Evolutionary conservation across 1,139 yeast genomes (phyloP), one percentile per base, ranked within the genome.

Genomic region (Candida sp.): DNA sequence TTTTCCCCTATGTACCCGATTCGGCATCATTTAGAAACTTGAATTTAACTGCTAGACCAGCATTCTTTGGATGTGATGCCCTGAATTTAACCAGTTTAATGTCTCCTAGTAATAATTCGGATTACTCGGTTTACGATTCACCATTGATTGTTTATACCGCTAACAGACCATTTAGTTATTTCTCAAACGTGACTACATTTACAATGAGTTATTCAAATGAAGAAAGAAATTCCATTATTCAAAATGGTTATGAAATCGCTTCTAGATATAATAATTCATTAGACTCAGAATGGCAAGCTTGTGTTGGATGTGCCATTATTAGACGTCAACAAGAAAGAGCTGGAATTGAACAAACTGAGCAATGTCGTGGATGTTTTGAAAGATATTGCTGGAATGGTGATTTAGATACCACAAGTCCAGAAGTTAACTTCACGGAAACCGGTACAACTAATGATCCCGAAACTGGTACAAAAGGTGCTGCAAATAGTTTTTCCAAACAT

Each of bases 1-100:
- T 82, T 3, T 87, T 87, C 77, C 97, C 97, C 29, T 82, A 85
- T 54, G 95, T 90, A 43, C 97, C 97, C n/a, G 91, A 81, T 59
- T 64, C 60, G 22, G 68, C 74, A 39, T 77, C 95, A 0, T 87
- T 89, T 60, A 56, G 83, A 39, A 74, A 75, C 49, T 57, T 69
- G 47, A 86, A 86, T 49, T 67, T 85, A 48, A 80, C 86, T 8
- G 68, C 81, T 5, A 78, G 64, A 54, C 95, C 97, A 45, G 75
- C 88, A 0, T 89, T 90, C 68, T 89, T 89, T 57, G 97, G 97
- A 38, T 90, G 97, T 66, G 80, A 87, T 58, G 79, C 87, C 11
- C 58, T 65, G 3, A 87, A 88, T 59, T 66, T 85, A 56, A 80
- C 93, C 4, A 63, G 68, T 35, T 65, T 84, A 45, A 48, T 60